Evolutionary conservation across 2,329 filamentous ascomycete genomes (phyloP).

Genomic region (Aspergillus quadrilineatus): DNA sequence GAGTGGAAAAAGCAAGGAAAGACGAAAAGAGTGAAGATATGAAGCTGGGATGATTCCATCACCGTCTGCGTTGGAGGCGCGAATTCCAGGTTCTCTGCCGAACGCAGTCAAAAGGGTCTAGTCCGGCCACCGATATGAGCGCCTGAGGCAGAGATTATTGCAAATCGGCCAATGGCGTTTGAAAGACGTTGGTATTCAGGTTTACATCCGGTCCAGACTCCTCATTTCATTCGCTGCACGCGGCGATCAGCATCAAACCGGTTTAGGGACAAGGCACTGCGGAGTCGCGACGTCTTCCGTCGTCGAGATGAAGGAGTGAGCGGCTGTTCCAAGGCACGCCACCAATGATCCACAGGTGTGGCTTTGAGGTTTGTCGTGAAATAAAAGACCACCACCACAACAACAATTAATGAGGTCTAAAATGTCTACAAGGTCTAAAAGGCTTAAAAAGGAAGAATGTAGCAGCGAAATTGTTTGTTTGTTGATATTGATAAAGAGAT

Average conservation of each 20-base stretch:
- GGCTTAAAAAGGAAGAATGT: background rate
- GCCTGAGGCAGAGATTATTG: background rate
- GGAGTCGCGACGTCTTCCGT: background rate
- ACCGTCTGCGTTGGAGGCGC: background rate
- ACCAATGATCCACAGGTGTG: background rate
- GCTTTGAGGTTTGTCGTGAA: background rate
- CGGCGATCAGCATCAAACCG: constrained; percentile 4
- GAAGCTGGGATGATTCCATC: constrained; percentile 9
- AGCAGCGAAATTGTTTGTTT: background rate
- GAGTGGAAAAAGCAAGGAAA: constrained; percentile 7
- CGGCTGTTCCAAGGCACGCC: constrained; percentile 11
- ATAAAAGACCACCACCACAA: background rate
- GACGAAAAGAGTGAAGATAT: constrained; percentile 12
- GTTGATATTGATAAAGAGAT: background rate
- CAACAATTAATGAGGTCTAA: background rate
- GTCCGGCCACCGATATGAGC: background rate
- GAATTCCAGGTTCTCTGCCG: constrained; percentile 7
- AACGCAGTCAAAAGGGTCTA: constrained; percentile 3
- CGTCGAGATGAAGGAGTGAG: constrained; percentile 5
- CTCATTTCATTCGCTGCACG: constrained; percentile 3
- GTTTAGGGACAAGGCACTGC: constrained; percentile 5
- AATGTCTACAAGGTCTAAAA: background rate
- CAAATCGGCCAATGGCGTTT: background rate
- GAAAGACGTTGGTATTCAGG: background rate
- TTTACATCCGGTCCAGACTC: background rate